Evolutionary conservation across 2,329 filamentous ascomycete genomes (phyloP), one percentile per base, ranked within the genome.

Genomic region (Phyllosticta citribraziliensis): DNA sequence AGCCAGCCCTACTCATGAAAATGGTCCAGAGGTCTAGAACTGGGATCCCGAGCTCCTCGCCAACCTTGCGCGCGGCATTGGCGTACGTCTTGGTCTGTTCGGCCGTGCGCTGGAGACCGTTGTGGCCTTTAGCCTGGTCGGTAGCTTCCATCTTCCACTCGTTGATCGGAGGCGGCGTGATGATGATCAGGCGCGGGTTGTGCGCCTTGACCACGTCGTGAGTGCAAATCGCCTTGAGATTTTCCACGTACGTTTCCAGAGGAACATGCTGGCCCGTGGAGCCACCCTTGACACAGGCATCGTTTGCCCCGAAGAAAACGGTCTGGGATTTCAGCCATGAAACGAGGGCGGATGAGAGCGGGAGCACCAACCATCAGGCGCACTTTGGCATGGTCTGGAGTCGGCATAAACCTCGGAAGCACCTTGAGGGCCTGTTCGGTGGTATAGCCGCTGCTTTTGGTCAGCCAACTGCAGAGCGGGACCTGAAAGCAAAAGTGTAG

Each of bases 291-390:
- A 95, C 73, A 60, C 86, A 86, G 3, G 93, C 87, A 74, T 97
- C 94, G 71, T 99, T 97, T 67, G 94, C 90, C 19, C 94, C 94
- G 63, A 97, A 86, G 66, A 96, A 87, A 62, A 96, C 75, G 50
- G 88, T 78, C 88, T 91, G 62, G 52, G 50, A n/a, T 33, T 52
- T 47, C 33, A 19, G 54, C 69, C 52, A 67, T 56, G 52, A 56
- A 51, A 22, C 52, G 33, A 25, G 59, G 20, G 19, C 24, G 35
- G 19, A 51, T 10, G 33, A 47, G 25, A 35, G 56, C 33, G 52
- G 40, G 40, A 50, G 17, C 30, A 52, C 40, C 50, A 55, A 89
- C 87, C 65, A 93, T 73, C 67, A 89, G 87, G 62, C 84, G 82
- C 62, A 92, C 80, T 69, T 80, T 82, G 27, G 80, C 82, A 24